phyloP scores from a whole-genome alignment of 345 rosid genomes.

The Euclidium syriacum region DNA sequence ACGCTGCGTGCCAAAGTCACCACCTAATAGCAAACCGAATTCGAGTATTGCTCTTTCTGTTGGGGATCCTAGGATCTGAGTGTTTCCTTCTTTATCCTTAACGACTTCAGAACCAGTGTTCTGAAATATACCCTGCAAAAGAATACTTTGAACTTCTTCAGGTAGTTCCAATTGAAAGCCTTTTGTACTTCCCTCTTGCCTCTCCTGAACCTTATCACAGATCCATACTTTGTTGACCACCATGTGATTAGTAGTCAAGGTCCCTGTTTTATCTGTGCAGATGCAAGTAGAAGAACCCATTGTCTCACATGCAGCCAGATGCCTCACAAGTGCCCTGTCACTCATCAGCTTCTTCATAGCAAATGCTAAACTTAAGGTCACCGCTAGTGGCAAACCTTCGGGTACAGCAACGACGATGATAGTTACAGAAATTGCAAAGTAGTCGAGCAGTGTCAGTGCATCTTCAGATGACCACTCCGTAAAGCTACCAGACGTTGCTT shows the following conservation, averaged over 20 bases:
- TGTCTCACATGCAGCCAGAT: constrained; percentile 73
- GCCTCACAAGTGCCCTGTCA: constrained; percentile 70
- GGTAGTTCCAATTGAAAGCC: constrained; percentile 34
- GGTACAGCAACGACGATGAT: constrained; percentile 82
- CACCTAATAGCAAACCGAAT: constrained; percentile 61
- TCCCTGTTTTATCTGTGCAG: constrained; percentile 76
- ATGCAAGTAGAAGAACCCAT: constrained; percentile 76
- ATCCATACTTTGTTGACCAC: constrained; percentile 53
- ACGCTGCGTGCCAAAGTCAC: constrained; percentile 44
- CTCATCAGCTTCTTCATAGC: constrained; percentile 73
- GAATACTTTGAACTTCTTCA: constrained; percentile 34
- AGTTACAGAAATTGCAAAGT: constrained; percentile 68
- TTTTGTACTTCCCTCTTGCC: constrained; percentile 16
- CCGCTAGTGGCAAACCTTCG: constrained; percentile 74
- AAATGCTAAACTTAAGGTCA: constrained; percentile 75
- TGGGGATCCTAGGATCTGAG: constrained; percentile 58
- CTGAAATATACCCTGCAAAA: constrained; percentile 67
- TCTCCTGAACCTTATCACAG: constrained; percentile 35
- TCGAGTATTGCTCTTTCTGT: constrained; percentile 70
- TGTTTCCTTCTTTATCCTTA: constrained; percentile 56
- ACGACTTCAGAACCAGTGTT: constrained; percentile 64
- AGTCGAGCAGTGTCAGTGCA: constrained; percentile 45
- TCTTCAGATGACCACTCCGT: constrained; percentile 39
- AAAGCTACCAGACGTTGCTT: constrained; percentile 35
- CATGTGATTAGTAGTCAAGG: constrained; percentile 65